Conservation (phyloP, 1,284 basidiomycete species). For the Crucibulum parvulum region DNA sequence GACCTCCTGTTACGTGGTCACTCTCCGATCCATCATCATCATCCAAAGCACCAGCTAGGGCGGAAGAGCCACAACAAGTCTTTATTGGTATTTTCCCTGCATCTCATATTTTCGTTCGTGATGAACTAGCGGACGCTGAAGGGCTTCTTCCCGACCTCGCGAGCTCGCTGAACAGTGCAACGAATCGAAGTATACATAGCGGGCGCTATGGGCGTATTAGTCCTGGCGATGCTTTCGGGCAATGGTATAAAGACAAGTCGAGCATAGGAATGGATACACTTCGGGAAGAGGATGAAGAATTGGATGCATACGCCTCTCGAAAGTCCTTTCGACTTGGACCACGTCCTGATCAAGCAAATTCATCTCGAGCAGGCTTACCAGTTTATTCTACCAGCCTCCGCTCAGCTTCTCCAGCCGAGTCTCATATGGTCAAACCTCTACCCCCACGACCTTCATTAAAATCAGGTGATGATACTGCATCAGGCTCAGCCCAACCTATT, state of each 20-base stretch:
- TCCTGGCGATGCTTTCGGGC: conserved; percentile 43
- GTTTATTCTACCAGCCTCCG: conserved; percentile 74
- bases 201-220: conserved; percentile 42
- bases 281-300: conserved; percentile 80
- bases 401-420: conserved; percentile 67
- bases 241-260: conserved; percentile 54
- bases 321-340: conserved; percentile 76
- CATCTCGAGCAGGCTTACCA: conserved; percentile 70
- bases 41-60: conserved; percentile 60
- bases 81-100: conserved; percentile 97
- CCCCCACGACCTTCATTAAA: conserved; percentile 94
- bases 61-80: conserved; percentile 84
- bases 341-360: conserved; percentile 75
- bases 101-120: conserved; percentile 88
- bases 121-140: conserved; percentile 90
- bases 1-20: conserved; percentile 72
- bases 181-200: conserved; percentile 32
- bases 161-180: conserved; percentile 46
- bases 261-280: conserved; percentile 66
- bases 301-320: conserved; percentile 46
- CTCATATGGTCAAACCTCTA: conserved; percentile 75
- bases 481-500: conserved; percentile 85
- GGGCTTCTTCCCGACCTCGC: conserved; percentile 81
- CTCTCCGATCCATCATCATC: conserved; percentile 57
- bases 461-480: conserved; percentile 89